These are phyloP conservation scores for Aspergillus persii DNA, from an alignment of 2,329 filamentous ascomycete genomes.

Conservation along the genomic window DNA sequence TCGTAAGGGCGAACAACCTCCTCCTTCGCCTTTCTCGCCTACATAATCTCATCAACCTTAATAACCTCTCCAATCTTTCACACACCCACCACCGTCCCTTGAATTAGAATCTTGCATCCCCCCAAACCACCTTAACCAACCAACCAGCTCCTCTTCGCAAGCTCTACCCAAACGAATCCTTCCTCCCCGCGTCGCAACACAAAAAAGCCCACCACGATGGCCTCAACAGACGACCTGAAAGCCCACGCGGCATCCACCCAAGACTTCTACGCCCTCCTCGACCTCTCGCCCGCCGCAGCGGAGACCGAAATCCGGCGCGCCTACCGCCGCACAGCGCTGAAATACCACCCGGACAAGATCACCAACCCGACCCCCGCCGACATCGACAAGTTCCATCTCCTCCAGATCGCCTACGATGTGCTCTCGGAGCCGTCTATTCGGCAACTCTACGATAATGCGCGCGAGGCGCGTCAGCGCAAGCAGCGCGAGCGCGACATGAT, in stretches of 20 bases:
- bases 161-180: no score
- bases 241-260: constrained; percentile 60
- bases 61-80: background rate
- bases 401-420: constrained; percentile 83
- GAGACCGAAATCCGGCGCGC: constrained; percentile 77
- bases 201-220: constrained; percentile 22
- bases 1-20: background rate
- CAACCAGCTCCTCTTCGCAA: no score
- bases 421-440: constrained; percentile 70
- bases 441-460: constrained; percentile 73
- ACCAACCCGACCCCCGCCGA: constrained; percentile 65
- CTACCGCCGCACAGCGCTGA: constrained; percentile 81
- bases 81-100: background rate
- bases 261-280: constrained; percentile 77
- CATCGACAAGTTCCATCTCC: constrained; percentile 76
- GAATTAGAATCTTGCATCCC: no score
- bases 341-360: constrained; percentile 92
- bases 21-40: background rate
- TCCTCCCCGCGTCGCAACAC: background rate
- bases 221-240: constrained; percentile 45
- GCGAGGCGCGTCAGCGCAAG: constrained; percentile 68
- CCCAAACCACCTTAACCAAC: no score
- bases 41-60: background rate
- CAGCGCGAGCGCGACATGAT: constrained; percentile 70
- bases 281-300: constrained; percentile 61